Evolutionary conservation across 2,329 filamentous ascomycete genomes (phyloP), one percentile per base, ranked within the genome.

Genomic region (Colletotrichum sp.): DNA sequence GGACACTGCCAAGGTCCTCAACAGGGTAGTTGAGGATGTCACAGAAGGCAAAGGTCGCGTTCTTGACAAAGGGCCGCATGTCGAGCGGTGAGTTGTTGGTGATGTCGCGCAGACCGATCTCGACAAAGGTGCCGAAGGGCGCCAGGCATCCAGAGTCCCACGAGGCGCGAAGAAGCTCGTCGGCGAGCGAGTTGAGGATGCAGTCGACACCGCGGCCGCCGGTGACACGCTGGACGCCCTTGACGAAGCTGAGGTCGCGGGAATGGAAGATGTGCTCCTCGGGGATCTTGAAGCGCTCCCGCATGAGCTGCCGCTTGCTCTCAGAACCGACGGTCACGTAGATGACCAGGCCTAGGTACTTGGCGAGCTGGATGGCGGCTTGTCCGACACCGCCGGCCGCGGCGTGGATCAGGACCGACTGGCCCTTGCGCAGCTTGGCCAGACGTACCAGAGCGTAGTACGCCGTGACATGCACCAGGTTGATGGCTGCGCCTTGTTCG

Each of bases 101-200:
- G 7, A 86, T 79, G 32, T 88, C 86, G 4, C 82, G 80, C 65
- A 85, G 84, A 5, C 86, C 86, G n/a, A 88, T 83, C 69, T 88
- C 87, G 1, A 88, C 71, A 74, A 89, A 83, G 0, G 78, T 81
- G 1, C 86, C 87, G 55, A 84, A 85, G 4, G 81, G 77, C 0
- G 87, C 85, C 6, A 89, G 77, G 68, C 85, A 87, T 1, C 80
- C 65, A 0, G 57, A 71, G 4, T 6, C 81, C 84, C 84, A 88
- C 0, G 85, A 83, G 6, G 82, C 80, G 18, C 82, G 82, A 0
- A 88, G 76, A 1, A 82, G 76, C 44, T 86, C 84, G 2, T 84
- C 84, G 1, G 84, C 79, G 4, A 86, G 79, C 3, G 83, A 84
- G 78, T 86, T 86, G 13, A 87, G 78, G 0, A 84, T 82, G 2